Base-by-base conservation (phyloP, 495 filamentous ascomycete species). In the Xylaria longipes region DNA sequence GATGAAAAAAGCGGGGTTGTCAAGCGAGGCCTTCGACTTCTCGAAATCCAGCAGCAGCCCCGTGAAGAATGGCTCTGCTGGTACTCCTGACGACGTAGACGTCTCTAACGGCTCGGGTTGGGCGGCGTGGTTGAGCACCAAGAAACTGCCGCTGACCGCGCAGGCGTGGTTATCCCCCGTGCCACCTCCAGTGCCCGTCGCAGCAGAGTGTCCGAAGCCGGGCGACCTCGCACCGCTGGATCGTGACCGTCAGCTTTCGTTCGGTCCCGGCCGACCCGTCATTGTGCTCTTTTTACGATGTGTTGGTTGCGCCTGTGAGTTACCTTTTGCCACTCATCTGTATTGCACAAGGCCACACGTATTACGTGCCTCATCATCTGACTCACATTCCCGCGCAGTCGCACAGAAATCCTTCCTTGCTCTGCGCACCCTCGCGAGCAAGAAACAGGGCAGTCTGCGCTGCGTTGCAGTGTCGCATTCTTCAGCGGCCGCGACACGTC, bases 401-500 rank as follows among this genome's bases (percentile, higher is more conserved):
- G 87, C 88, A 20, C 87, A 89, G 69, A 88, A 88, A 72, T 85
- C 85, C 9, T 89, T 86, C 75, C 75, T 85, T 68, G 76, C 79
- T 31, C 76, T 89, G 43, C 83, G 87, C 66, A 70, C 78, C 5
- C 75, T 81, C 65, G 85, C 87, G n/a, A 78, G 73, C 61, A 71
- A 78, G 33, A 78, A 87, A 71, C 78, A 83, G 43, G 74, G 77
- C 74, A 78, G 81, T 52, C 65, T 84, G 9, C 77, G 75, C 56
- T 88, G 84, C 79, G 80, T 89, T 52, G 87, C 86, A 64, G 78
- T 89, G 69, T 89, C 88, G 35, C 87, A 89, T 74, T 84, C 83
- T 31, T 84, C 85, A 22, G 68, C 74, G 0, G 76, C 75, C 8
- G 80, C 86, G 9, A 89, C 87, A 12, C 70, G 78, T 22, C 82